Evolutionary conservation across 2,329 filamentous ascomycete genomes (phyloP).

Genomic region (Diaporthe vexans): DNA sequence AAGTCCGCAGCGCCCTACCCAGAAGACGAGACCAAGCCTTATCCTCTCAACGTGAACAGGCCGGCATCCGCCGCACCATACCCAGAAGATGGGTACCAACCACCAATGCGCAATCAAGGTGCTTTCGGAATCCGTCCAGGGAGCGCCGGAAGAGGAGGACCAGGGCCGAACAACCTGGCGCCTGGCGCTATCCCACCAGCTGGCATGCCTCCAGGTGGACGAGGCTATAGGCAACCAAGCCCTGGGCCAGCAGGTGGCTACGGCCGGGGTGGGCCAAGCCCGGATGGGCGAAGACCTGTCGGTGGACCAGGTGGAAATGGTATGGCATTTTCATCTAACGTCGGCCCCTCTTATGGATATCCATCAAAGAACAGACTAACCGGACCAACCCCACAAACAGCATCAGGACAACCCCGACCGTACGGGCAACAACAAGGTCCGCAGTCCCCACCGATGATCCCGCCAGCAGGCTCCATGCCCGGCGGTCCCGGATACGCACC

Average conservation of each 20-base stretch:
- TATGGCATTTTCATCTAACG: conserved; percentile 30
- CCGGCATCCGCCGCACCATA: conserved; percentile 66
- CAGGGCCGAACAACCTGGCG: conserved; percentile 41
- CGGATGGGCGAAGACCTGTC: conserved; percentile 33
- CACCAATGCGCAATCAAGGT: conserved; percentile 52
- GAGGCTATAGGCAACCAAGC: conserved; percentile 57
- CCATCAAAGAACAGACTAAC: conserved; percentile 55
- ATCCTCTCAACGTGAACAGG: conserved; percentile 60
- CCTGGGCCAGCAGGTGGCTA: conserved; percentile 50
- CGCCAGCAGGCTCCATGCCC: conserved; percentile 40
- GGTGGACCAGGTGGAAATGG: conserved; percentile 40
- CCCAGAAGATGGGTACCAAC: conserved; percentile 59
- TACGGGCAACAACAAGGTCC: conserved; percentile 31
- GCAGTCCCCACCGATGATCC: conserved; percentile 45
- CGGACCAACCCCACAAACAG: conserved; percentile 52
- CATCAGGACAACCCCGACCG: conserved; percentile 44
- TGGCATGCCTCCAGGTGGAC: conserved; percentile 50
- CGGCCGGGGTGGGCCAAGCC: conserved; percentile 40
- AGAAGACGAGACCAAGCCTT: conserved; percentile 71
- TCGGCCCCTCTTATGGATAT: conserved; percentile 49
- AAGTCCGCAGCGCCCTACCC: conserved; percentile 78
- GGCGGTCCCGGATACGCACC: conserved; percentile 44
- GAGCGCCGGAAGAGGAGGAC: conserved; percentile 47
- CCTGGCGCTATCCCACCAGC: conserved; percentile 39
- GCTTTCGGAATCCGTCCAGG: conserved; percentile 69